Evolutionary conservation across 1,139 yeast genomes (phyloP).

Genomic region (Kodamaea sp.): DNA sequence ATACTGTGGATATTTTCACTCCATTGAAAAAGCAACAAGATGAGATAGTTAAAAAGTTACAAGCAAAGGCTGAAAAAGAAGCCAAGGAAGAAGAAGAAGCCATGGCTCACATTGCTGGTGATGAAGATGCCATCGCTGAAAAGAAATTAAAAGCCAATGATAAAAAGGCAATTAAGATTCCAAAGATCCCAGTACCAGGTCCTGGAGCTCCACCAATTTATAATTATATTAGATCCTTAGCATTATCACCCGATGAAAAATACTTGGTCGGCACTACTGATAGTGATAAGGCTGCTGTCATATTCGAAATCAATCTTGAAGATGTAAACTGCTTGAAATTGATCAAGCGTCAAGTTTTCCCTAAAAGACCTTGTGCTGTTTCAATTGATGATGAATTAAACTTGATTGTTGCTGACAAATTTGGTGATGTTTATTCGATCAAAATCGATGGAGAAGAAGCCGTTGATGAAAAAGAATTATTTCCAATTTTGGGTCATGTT

Average conservation of each 20-base stretch:
- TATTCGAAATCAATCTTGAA: constrained; percentile 44
- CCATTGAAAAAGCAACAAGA: constrained; percentile 44
- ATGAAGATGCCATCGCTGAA: constrained; percentile 15
- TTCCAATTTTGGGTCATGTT: constrained; percentile 89
- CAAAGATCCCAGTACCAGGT: constrained; percentile 61
- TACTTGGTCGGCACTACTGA: constrained; percentile 71
- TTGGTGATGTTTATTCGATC: constrained; percentile 85
- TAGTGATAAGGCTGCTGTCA: constrained; percentile 75
- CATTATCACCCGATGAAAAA: constrained; percentile 49
- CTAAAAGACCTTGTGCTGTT: constrained; percentile 86
- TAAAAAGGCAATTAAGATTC: constrained; percentile 32
- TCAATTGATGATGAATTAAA: constrained; percentile 53
- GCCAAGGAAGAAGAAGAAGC: constrained; percentile 21
- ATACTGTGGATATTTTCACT: constrained; percentile 43
- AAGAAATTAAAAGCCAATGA: constrained; percentile 30
- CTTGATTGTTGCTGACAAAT: constrained; percentile 86
- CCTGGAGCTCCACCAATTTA: constrained; percentile 64
- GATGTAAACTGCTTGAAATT: constrained; percentile 42
- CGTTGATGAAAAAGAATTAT: constrained; percentile 39
- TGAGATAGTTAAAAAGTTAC: constrained; percentile 30
- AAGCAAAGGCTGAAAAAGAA: constrained; percentile 7
- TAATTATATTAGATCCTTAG: constrained; percentile 62
- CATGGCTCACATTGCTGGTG: constrained; percentile 8
- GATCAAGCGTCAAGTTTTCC: constrained; percentile 69
- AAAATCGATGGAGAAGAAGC: constrained; percentile 31